A percentile compares a stretch with the other conserved stretches of the same genome.
Evolutionary conservation across 208 protist species (phyloP).

Genomic region (Trypanosoma avium): DNA sequence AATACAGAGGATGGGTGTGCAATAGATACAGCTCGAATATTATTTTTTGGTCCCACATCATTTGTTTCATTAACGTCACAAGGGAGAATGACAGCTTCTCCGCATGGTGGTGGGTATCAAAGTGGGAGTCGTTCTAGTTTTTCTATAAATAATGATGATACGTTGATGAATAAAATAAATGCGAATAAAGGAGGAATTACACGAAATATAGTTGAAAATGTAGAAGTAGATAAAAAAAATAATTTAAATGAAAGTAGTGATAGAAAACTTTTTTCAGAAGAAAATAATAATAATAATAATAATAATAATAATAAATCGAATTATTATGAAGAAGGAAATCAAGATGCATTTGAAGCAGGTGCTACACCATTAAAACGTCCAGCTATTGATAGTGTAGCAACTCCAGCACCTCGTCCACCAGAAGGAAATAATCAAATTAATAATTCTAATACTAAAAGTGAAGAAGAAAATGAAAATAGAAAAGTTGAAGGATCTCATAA

Average conservation of each 20-base stretch:
- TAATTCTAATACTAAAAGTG: neutral
- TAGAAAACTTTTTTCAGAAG: too few relatives aligned
- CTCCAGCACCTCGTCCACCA: constrained; percentile 13
- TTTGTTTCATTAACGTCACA: constrained; percentile 67
- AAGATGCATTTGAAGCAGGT: constrained; percentile 6
- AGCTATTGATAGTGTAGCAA: neutral
- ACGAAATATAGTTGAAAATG: too few relatives aligned
- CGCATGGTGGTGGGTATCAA: constrained; percentile 27
- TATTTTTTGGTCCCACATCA: constrained; percentile 65
- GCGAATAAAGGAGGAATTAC: neutral
- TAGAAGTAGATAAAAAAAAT: too few relatives aligned
- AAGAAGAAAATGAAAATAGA: neutral
- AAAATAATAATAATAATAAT: too few relatives aligned
- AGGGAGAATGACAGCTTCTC: constrained; percentile 47
- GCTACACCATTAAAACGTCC: constrained; percentile 15
- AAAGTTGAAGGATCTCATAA: neutral
- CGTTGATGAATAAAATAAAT: neutral
- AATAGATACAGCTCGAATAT: constrained; percentile 51
- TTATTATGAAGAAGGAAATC: neutral
- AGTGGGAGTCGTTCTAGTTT: constrained; percentile 20
- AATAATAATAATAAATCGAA: too few relatives aligned
- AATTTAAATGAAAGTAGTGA: too few relatives aligned
- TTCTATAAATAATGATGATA: neutral
- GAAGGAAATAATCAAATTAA: neutral
- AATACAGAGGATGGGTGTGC: constrained; percentile 43